Evolutionary conservation across 2,329 filamentous ascomycete species (phyloP).

Genomic region (Ophiosphaerella korrae): DNA sequence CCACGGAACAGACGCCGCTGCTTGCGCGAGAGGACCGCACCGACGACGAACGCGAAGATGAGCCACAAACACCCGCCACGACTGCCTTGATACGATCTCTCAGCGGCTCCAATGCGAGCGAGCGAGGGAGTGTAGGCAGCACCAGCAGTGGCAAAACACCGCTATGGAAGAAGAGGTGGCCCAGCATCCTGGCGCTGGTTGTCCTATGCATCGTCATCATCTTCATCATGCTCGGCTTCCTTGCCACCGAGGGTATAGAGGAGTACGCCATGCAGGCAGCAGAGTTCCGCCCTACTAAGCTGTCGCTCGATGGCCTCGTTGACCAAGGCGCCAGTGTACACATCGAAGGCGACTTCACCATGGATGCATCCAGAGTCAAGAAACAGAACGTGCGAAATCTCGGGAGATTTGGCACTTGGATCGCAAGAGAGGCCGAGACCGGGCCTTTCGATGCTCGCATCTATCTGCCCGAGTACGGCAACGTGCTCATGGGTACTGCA

Average conservation of each 20-base stretch:
- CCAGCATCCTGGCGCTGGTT: constrained; percentile 74
- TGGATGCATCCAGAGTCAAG: constrained; percentile 78
- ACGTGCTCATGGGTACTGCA: constrained; percentile 78
- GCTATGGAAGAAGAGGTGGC: constrained; percentile 66
- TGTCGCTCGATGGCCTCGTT: constrained; percentile 87
- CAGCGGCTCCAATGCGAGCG: constrained; percentile 23
- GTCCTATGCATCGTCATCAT: constrained; percentile 67
- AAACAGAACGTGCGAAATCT: constrained; percentile 74
- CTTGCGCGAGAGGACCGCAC: constrained; percentile 35
- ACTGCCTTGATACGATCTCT: constrained; percentile 45
- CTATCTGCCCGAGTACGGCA: constrained; percentile 80
- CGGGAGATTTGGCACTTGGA: constrained; percentile 78
- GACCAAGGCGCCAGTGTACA: constrained; percentile 76
- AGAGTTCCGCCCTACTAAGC: constrained; percentile 78
- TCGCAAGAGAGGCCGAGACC: constrained; percentile 77
- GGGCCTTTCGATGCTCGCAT: constrained; percentile 74
- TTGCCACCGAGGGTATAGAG: constrained; percentile 78
- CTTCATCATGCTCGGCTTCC: constrained; percentile 80
- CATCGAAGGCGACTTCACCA: constrained; percentile 78
- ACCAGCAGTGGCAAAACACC: constrained; percentile 34
- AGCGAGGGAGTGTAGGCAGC: not conserved
- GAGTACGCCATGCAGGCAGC: constrained; percentile 84
- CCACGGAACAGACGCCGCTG: constrained; percentile 50
- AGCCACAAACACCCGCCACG: constrained; percentile 36
- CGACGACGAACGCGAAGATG: constrained; percentile 30